These are phyloP conservation scores for Rosa rugosa DNA, from an alignment of 306 rosid genomes.

Conservation along the genomic window DNA sequence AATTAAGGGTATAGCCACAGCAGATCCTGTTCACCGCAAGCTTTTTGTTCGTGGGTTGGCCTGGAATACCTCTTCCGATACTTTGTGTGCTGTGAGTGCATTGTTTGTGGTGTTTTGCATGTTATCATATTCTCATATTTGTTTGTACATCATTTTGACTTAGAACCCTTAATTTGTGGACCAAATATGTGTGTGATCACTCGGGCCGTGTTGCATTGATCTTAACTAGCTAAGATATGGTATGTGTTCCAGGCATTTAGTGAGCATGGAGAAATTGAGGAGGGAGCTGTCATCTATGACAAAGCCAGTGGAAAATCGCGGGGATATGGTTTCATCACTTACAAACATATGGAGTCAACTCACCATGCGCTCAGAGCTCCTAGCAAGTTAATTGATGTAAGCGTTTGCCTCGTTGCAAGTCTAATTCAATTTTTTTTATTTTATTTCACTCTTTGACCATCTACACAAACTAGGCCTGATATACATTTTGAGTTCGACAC, in stretches of 20 bases:
- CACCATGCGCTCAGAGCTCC: constrained; percentile 68
- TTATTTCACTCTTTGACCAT: neutral
- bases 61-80: constrained; percentile 71
- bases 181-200: constrained; percentile 1
- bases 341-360: constrained; percentile 69
- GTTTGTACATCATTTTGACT: neutral
- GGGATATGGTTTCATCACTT: constrained; percentile 83
- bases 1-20: constrained; percentile 58
- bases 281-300: constrained; percentile 71
- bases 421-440: neutral
- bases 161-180: neutral
- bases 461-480: neutral
- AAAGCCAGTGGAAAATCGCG: constrained; percentile 67
- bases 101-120: constrained; percentile 58
- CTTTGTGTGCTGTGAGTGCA: constrained; percentile 36
- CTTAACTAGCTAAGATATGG: too few relatives aligned
- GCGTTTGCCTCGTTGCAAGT: constrained; percentile 15
- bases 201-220: neutral
- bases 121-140: neutral
- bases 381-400: constrained; percentile 79
- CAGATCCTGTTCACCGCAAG: constrained; percentile 49
- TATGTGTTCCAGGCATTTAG: constrained; percentile 52
- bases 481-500: neutral
- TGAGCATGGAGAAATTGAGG: constrained; percentile 82
- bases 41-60: constrained; percentile 94